Evolutionary conservation across 495 filamentous ascomycete genomes (phyloP), one percentile per base, ranked within the genome.

Genomic region (Aspergillus nanangensis): DNA sequence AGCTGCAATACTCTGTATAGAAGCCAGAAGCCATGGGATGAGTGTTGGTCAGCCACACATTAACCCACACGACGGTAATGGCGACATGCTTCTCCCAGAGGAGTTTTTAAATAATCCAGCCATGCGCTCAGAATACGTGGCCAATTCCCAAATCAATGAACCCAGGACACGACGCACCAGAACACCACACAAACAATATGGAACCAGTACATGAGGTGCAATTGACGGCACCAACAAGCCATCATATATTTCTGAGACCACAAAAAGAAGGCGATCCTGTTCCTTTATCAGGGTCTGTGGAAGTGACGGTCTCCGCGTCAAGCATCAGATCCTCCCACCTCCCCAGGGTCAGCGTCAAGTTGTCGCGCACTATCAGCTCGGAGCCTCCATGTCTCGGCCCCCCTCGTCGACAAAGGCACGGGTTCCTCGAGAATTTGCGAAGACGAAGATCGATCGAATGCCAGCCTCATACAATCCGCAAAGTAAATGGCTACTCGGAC

Each of bases 201-300:
- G n/a, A n/a, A n/a, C n/a, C n/a, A 24, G 14, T 31, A 10, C 31
- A 15, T 9, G 39, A 42, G 17, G n/a, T 45, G 20, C 43, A 45
- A 17, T 18, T 45, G 29, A 38, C 33, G n/a, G 35, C 22, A 8
- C 43, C 43, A 10, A 18, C 8, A 13, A 45, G 14, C 21, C 43
- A 38, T 10, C 14, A 5, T 24, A 45, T 36, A 9, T 13, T 45
- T 4, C n/a, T 45, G 22, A 34, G 31, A 15, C n/a, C 33, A 8
- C 14, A 10, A 4, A 27, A 29, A 1, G 44, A 39, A 17, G 14
- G 8, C 15, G 27, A 47, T 15, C 25, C 34, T 40, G 17, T 37
- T 15, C 25, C 45, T 8, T 24, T 48, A 13, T 23, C 17, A 1
- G 45, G 45, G 1, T 48, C 45, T 4, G 14, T 32, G 9, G 8